phyloP scores from a whole-genome alignment of 371 early-diverging fungal genomes.

The Quaeritorhiza haematococci region DNA sequence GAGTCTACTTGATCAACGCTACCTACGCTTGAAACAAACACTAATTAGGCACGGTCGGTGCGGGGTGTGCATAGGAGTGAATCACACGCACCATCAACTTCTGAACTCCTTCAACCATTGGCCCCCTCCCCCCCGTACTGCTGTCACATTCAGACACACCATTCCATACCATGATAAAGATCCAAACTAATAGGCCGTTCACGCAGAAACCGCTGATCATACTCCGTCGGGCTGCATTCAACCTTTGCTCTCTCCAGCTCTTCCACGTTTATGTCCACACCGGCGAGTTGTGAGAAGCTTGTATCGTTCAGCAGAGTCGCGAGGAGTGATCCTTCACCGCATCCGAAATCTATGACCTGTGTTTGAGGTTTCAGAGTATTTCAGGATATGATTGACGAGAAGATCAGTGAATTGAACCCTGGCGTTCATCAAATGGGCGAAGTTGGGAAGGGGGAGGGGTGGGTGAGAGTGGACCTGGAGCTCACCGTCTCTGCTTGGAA shows the following conservation, averaged over 20 bases:
- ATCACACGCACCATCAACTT: too few species aligned
- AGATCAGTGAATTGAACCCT: not conserved
- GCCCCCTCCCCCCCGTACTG: too few species aligned
- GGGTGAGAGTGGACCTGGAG: not conserved
- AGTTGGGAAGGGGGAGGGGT: not conserved
- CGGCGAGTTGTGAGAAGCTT: conserved; percentile 17
- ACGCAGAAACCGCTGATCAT: conserved; percentile 20
- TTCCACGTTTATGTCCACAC: conserved; percentile 25
- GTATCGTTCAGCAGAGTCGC: conserved; percentile 25
- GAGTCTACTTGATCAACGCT: conserved; percentile 18
- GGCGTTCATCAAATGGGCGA: not conserved
- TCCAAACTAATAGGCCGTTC: conserved; percentile 8
- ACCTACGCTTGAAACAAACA: conserved; percentile 4
- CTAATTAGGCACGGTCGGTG: not conserved
- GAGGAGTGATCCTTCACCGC: conserved; percentile 35
- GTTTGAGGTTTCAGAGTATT: not conserved
- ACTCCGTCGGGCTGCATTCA: conserved; percentile 19
- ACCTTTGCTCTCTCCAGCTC: conserved; percentile 5
- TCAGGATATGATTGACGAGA: not conserved
- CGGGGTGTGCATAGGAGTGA: not conserved
- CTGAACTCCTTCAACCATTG: too few species aligned
- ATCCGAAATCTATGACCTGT: conserved; percentile 34
- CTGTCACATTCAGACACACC: not conserved
- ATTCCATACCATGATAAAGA: conserved; percentile 12
- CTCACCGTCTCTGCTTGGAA: conserved; percentile 7